Evolutionary conservation across 306 rosid genomes (phyloP).

Genomic region (Prunus mongolica): DNA sequence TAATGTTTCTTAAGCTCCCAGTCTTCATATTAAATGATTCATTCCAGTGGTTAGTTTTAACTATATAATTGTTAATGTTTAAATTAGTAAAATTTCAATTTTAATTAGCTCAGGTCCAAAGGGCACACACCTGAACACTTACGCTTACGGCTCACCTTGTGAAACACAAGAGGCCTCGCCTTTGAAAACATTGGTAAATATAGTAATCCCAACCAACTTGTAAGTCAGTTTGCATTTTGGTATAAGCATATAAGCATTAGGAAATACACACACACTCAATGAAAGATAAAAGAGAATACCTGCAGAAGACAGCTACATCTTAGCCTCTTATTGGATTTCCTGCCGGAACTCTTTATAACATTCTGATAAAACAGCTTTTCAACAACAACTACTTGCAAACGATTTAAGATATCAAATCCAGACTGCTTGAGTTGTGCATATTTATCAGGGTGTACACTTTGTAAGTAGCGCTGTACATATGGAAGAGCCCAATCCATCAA

Average conservation of each 20-base stretch:
- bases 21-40: neutral
- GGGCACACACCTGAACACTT: neutral
- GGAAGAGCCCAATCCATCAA: slow-evolving; percentile 83
- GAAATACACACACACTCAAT: neutral
- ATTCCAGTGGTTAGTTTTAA: neutral
- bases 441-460: slow-evolving; percentile 48
- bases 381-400: slow-evolving; percentile 63
- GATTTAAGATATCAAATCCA: slow-evolving; percentile 43
- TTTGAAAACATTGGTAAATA: neutral
- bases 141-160: neutral
- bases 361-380: slow-evolving; percentile 71
- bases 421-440: slow-evolving; percentile 66
- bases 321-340: slow-evolving; percentile 46
- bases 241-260: neutral
- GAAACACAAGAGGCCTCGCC: neutral
- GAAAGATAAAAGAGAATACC: slow-evolving; percentile 37
- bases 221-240: neutral
- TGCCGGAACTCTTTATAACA: slow-evolving; percentile 51
- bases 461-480: slow-evolving; percentile 82
- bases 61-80: neutral
- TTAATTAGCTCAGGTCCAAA: neutral
- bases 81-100: neutral
- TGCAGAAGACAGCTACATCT: slow-evolving; percentile 73
- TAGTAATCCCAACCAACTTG: neutral
- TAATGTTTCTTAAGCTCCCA: neutral